Evolutionary conservation across 345 rosid genomes (phyloP), one percentile per base, ranked within the genome.

Genomic region (Acer campestre): DNA sequence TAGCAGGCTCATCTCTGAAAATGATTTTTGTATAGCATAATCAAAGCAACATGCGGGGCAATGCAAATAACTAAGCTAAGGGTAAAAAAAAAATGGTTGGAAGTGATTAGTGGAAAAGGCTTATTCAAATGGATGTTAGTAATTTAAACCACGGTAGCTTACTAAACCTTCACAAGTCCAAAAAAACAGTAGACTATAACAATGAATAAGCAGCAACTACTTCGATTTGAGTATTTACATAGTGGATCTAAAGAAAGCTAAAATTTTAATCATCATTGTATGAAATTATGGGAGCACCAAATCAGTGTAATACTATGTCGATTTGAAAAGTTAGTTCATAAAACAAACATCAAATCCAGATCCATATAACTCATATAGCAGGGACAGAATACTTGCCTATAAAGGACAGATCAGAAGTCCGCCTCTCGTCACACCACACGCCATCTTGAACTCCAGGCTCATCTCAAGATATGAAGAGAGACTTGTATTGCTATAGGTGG

Each of bases 381-480:
- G 73, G 84, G 81, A 77, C 80, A 86, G 87, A 84, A 77, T 82
- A 86, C 92, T 84, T 88, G 92, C 92, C 87, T 88, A 86, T 73
- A n/a, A 80, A 40, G 80, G 71, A 70, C 58, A 31, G 74, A 66
- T 80, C 80, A 74, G 85, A 22, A 44, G 87, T 48, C 83, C 61
- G 78, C 81, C 77, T 75, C 84, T 65, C 10, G 73, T 72, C 80
- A 79, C 68, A 79, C 64, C 68, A 82, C 78, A 80, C 51, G 85
- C 70, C 78, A 46, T 82, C 76, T 82, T 82, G 73, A 64, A 73
- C 63, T 76, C 71, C 71, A 62, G 31, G 23, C 65, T 35, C 74
- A 75, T 70, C 78, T 77, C 70, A 70, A 72, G 68, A 67, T 65
- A 71, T 49, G 77, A 82, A 38, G 51, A 76, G 80, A 80, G 67